Base-by-base conservation (phyloP, 2,329 filamentous ascomycete genomes). In the Colletotrichum endophyticum region DNA sequence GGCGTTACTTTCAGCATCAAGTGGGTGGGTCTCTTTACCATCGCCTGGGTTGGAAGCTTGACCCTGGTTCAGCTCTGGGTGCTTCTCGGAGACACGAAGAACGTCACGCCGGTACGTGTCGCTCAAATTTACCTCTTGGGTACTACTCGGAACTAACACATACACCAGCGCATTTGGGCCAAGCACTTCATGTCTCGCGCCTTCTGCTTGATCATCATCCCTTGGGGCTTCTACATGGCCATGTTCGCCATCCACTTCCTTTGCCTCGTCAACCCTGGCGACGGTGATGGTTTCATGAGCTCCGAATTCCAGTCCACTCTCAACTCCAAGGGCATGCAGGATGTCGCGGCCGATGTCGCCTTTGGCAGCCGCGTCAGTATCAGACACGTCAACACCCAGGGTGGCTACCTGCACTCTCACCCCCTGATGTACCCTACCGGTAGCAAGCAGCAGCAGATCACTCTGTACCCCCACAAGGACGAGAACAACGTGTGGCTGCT, bases 261-360 rank as follows among this genome's bases (percentile, higher is more conserved):
- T 80, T 98, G 95, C 88, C 91, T 99, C 57, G 92, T 94, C 76
- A 99, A 99, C 87, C 97, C 97, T 32, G 97, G 97, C 76, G 97
- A 99, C 69, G 97, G 97, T 71, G 97, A 99, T 85, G 97, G 97
- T 72, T 99, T 99, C 89, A 99, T 99, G 97, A 98, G 96, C 83
- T 98, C 96, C 72, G 97, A 99, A 84, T 99, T 99, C 89, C 97
- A 99, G 87, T 95, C 97, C 36, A 99, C 97, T 3, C 89, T 99
- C 79, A 99, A 99, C 88, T 96, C 93, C 82, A 99, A 99, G 89
- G 93, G 92, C 70, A 99, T 99, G 97, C 94, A 95, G 83, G 96
- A 98, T 85, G 96, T 98, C 7, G 94, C 97, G 3, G 97, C 95
- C 34, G 96, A 99, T 86, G 94, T 99, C 75, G 93, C 94, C 32